Percentiles rank a stretch among this genome's conserved stretches.
Conservation (phyloP, 1,139 yeast genomes). For the Arxiozyma slooffiae region DNA sequence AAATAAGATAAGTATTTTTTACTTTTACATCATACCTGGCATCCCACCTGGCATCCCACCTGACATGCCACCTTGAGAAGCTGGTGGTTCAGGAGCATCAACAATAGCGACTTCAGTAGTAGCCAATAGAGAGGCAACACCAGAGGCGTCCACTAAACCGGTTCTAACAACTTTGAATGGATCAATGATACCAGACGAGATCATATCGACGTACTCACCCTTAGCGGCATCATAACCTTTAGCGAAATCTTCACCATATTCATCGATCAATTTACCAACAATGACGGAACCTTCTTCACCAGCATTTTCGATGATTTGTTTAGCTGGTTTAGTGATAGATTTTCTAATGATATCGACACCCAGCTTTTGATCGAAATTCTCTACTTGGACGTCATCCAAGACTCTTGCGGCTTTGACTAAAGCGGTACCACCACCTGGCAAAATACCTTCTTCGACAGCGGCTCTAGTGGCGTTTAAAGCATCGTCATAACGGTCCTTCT, state of each 20-base stretch:
- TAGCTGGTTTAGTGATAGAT: constrained; percentile 96
- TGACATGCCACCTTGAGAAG: constrained; percentile 55
- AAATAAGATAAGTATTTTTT: not conserved
- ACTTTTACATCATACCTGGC: constrained; percentile 31
- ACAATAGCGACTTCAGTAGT: constrained; percentile 98
- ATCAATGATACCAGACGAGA: constrained; percentile 95
- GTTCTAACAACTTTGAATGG: constrained; percentile 98
- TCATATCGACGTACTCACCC: constrained; percentile 93
- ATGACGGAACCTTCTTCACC: constrained; percentile 98
- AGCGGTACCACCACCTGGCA: constrained; percentile 99
- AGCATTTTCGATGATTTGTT: constrained; percentile 93
- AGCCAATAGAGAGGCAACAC: constrained; percentile 95
- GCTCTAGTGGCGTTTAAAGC: constrained; percentile 99
- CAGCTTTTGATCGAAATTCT: constrained; percentile 92
- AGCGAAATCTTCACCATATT: constrained; percentile 78
- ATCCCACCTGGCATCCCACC: constrained; percentile 50
- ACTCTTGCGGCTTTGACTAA: constrained; percentile 85
- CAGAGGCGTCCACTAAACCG: constrained; percentile 93
- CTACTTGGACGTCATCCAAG: constrained; percentile 70
- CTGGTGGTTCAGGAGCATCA: constrained; percentile 88
- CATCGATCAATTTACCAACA: constrained; percentile 83
- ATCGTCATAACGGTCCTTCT: constrained; percentile 99
- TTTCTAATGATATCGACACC: constrained; percentile 94
- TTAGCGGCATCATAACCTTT: constrained; percentile 89
- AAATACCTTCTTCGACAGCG: constrained; percentile 98